Conservation (phyloP, 805 yeast species). For the Middelhovenomyces tepae region DNA sequence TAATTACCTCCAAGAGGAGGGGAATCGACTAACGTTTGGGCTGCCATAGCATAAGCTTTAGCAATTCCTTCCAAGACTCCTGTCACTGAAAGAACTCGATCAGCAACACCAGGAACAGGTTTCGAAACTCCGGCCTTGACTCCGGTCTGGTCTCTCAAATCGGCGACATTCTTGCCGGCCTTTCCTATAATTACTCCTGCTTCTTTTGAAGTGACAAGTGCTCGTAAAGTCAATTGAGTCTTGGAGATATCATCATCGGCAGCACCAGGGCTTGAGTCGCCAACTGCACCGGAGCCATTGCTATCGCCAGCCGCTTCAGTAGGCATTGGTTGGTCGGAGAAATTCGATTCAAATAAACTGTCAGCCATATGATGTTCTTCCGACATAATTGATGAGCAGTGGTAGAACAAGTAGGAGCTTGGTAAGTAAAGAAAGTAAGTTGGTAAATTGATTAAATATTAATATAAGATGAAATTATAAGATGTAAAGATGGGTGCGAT, state of each 20-base stretch:
- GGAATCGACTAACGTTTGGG: slow-evolving; percentile 51
- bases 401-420: no score
- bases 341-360: no score
- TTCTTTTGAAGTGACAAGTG: slow-evolving; percentile 73
- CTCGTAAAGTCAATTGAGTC: slow-evolving; percentile 30
- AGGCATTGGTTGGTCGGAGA: no score
- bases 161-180: slow-evolving; percentile 69
- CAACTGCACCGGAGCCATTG: not conserved
- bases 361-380: no score
- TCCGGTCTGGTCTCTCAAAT: slow-evolving; percentile 61
- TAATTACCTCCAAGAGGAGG: slow-evolving; percentile 48
- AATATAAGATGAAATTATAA: no score
- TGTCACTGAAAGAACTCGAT: slow-evolving; percentile 69
- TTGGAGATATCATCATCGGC: slow-evolving; percentile 1
- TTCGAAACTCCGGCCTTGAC: slow-evolving; percentile 85
- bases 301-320: slow-evolving; percentile 1
- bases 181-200: slow-evolving; percentile 88
- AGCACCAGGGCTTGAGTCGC: not conserved
- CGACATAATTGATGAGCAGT: no score
- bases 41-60: slow-evolving; percentile 59
- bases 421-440: no score
- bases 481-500: no score
- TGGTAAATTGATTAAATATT: no score
- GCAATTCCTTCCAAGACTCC: slow-evolving; percentile 67
- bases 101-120: slow-evolving; percentile 70